Conservation (phyloP, 345 rosid genomes). For the Euclidium syriacum region DNA sequence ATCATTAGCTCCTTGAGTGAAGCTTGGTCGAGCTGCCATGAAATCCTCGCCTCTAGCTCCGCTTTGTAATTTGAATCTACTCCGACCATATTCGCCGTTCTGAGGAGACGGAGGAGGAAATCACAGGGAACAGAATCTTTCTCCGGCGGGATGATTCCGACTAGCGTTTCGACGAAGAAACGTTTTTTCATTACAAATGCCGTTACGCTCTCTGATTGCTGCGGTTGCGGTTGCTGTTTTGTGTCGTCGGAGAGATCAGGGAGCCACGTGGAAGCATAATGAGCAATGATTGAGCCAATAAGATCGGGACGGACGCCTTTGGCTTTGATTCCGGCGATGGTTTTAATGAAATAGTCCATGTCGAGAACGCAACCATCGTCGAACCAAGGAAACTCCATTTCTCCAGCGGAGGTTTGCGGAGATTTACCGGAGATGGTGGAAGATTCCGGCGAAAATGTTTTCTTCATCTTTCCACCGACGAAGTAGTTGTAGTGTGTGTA, state of each 20-base stretch:
- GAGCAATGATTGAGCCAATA: slow-evolving; percentile 74
- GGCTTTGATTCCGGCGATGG: slow-evolving; percentile 63
- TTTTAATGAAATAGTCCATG: slow-evolving; percentile 75
- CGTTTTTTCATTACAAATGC: slow-evolving; percentile 70
- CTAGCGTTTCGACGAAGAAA: slow-evolving; percentile 65
- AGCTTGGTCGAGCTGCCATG: slow-evolving; percentile 87
- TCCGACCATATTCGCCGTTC: slow-evolving; percentile 72
- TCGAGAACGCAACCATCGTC: slow-evolving; percentile 75
- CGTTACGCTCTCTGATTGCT: slow-evolving; percentile 53
- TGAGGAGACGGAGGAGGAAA: slow-evolving; percentile 78
- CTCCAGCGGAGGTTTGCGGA: slow-evolving; percentile 30
- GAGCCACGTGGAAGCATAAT: slow-evolving; percentile 83
- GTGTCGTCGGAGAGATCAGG: slow-evolving; percentile 49
- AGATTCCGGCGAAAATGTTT: slow-evolving; percentile 33
- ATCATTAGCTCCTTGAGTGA: slow-evolving; percentile 82
- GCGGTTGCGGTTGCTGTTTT: slow-evolving; percentile 18
- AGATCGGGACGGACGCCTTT: slow-evolving; percentile 79
- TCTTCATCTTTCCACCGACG: slow-evolving; percentile 35
- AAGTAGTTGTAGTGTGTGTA: neutral
- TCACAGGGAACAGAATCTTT: slow-evolving; percentile 71
- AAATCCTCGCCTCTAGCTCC: slow-evolving; percentile 68
- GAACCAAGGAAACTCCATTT: slow-evolving; percentile 36
- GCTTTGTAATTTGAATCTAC: slow-evolving; percentile 45
- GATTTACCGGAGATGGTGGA: slow-evolving; percentile 31
- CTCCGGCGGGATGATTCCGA: slow-evolving; percentile 82